A percentile compares a stretch with the other conserved stretches of the same genome.
Evolutionary conservation across 2,329 filamentous ascomycete genomes (phyloP).

Genomic region (Apiospora sp.): DNA sequence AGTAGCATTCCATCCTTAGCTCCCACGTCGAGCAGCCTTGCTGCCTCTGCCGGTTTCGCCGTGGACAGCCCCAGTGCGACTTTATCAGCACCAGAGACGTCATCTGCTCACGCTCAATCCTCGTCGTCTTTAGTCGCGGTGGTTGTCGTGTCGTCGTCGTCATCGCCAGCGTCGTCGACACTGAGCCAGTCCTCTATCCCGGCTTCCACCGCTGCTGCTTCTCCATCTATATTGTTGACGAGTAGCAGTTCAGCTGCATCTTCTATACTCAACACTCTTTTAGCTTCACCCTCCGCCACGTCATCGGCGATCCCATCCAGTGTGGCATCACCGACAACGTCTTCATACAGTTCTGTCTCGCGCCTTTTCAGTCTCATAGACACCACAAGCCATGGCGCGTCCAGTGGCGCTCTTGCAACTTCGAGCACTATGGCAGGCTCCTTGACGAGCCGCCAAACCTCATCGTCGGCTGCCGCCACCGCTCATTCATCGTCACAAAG

Average conservation of each 20-base stretch:
- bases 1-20: conserved; percentile 9
- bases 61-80: background rate
- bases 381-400: conserved; percentile 6
- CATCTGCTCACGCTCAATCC: background rate
- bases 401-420: background rate
- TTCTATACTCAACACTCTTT: background rate
- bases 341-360: conserved; percentile 25
- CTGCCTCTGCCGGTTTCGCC: conserved; percentile 3
- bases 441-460: background rate
- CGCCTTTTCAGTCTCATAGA: conserved; percentile 27
- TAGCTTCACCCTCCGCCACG: background rate
- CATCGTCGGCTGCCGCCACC: background rate
- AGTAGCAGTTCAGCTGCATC: background rate
- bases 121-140: background rate
- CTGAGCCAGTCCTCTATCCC: background rate
- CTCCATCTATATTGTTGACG: background rate
- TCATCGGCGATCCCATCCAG: background rate
- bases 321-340: background rate
- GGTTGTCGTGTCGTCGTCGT: background rate
- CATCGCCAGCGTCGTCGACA: background rate
- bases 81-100: conserved; percentile 2
- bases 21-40: background rate
- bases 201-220: background rate
- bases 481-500: background rate
- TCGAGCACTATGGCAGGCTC: background rate